Evolutionary conservation across 345 rosid genomes (phyloP).

Genomic region (Citrus maxima): DNA sequence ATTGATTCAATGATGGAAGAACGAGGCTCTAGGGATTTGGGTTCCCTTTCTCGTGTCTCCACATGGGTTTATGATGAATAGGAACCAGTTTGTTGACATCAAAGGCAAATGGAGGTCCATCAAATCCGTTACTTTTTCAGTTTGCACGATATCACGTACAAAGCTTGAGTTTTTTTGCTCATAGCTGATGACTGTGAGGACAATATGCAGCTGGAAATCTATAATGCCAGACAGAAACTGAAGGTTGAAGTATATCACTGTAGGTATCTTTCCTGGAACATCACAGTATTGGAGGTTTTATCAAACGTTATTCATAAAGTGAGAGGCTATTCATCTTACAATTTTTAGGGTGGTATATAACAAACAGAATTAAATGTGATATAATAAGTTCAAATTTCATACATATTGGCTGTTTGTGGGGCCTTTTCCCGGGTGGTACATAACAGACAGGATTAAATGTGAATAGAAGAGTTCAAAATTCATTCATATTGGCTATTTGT

Average conservation of each 20-base stretch:
- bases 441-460: not conserved
- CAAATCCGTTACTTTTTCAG: not conserved
- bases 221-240: too few relatives aligned
- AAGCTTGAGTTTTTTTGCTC: not conserved
- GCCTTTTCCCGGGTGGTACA: too few relatives aligned
- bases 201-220: not conserved
- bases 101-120: not conserved
- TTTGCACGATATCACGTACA: not conserved
- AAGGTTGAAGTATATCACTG: too few relatives aligned
- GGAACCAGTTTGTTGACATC: slow-evolving; percentile 1
- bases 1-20: slow-evolving; percentile 47
- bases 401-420: not conserved
- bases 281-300: not conserved
- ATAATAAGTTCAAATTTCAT: not conserved
- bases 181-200: not conserved
- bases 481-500: not conserved
- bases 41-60: slow-evolving; percentile 24
- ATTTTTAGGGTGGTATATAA: not conserved
- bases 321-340: not conserved
- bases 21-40: slow-evolving; percentile 15
- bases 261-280: not conserved
- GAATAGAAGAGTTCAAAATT: not conserved
- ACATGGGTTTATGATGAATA: slow-evolving; percentile 47
- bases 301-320: not conserved
- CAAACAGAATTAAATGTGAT: not conserved